These are phyloP conservation scores for Malus asiatica DNA, from an alignment of 306 rosid species.

Conservation along the genomic window DNA sequence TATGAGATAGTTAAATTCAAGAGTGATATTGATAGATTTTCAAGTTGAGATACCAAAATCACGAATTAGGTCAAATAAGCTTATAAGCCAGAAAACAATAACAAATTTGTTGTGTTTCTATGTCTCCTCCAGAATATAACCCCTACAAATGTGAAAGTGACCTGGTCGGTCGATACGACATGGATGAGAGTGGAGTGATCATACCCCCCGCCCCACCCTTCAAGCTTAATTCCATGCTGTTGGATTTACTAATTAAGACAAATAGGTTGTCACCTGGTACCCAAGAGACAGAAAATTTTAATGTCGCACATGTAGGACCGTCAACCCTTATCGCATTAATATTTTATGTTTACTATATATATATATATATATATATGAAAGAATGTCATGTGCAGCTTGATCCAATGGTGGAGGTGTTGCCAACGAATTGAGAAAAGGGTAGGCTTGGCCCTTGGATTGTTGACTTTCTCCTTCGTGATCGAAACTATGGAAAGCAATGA, in stretches of 20 bases:
- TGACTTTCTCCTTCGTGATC: background rate
- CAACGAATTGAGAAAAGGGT: background rate
- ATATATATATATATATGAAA: background rate
- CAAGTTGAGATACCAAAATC: too few relatives aligned
- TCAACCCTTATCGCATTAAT: background rate
- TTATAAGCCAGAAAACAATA: too few relatives aligned
- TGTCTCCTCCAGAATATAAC: background rate
- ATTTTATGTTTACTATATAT: background rate
- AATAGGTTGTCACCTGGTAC: background rate
- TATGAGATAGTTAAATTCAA: too few relatives aligned
- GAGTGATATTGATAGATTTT: too few relatives aligned
- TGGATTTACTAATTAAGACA: background rate
- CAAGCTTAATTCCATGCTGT: background rate
- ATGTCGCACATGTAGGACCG: background rate
- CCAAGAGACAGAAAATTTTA: background rate
- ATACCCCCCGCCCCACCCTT: background rate
- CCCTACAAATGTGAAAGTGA: conserved; percentile 8
- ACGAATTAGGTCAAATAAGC: too few relatives aligned
- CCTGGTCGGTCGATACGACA: conserved; percentile 15
- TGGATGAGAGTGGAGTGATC: background rate
- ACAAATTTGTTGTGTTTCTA: too few relatives aligned
- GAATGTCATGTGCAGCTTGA: background rate
- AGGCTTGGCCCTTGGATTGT: background rate
- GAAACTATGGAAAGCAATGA: background rate
- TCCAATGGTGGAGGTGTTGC: background rate